A percentile compares a stretch with the other conserved stretches of the same genome.
phyloP scores from a whole-genome alignment of 1,284 basidiomycete species.

The Puccinia novopanici region DNA sequence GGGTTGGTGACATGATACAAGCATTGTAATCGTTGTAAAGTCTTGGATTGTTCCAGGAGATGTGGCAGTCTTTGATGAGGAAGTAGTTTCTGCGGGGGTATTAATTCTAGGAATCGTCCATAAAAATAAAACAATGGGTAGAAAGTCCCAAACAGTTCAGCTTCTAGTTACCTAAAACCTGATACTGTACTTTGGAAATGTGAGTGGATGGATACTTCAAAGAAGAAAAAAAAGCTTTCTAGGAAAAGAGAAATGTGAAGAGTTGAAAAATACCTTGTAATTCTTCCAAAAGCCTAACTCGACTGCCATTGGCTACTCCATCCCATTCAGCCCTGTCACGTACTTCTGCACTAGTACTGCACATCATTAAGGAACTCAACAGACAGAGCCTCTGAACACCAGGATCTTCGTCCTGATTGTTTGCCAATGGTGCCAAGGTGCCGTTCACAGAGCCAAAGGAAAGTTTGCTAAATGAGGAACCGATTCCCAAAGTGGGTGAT shows the following conservation, averaged over 20 bases:
- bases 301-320: constrained; percentile 76
- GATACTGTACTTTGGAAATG: neutral
- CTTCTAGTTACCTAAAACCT: constrained; percentile 16
- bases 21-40: constrained; percentile 75
- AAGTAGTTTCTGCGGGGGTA: constrained; percentile 87
- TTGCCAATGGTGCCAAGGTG: constrained; percentile 1
- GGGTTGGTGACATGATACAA: constrained; percentile 71
- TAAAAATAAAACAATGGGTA: neutral
- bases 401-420: constrained; percentile 33
- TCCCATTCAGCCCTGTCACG: constrained; percentile 82
- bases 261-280: constrained; percentile 71
- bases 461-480: constrained; percentile 10
- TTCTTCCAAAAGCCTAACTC: constrained; percentile 72
- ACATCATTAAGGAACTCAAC: constrained; percentile 55
- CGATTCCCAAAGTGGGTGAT: constrained; percentile 52
- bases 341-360: constrained; percentile 69
- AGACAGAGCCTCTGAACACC: constrained; percentile 42
- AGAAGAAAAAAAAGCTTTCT: neutral
- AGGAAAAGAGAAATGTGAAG: neutral
- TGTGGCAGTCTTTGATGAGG: constrained; percentile 82
- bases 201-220: neutral
- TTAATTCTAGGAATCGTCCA: constrained; percentile 66
- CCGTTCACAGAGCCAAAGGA: neutral
- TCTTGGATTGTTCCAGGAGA: constrained; percentile 81
- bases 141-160: constrained; percentile 9